Base-by-base conservation (phyloP, 805 yeast species). In the Sugiyamaella valdiviana region DNA sequence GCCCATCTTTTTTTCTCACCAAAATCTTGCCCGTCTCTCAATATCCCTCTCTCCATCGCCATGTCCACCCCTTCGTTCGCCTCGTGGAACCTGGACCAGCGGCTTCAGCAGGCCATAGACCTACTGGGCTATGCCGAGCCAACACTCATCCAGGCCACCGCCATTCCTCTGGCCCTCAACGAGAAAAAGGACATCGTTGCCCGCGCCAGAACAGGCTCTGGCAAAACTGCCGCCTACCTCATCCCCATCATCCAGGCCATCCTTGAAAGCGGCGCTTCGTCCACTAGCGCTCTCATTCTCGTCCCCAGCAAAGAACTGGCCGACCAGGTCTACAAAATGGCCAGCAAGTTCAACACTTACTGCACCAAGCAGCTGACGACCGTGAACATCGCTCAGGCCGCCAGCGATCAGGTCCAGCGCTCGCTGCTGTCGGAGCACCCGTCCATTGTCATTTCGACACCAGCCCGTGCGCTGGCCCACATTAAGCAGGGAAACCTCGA, bases 261-360 rank as follows among this genome's bases (percentile, higher is more conserved):
- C 37, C 70, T 91, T 51, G 69, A 72, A 69, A 50, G 39, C 51
- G 38, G 17, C 19, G 36, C 35, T 32, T 41, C 12, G 26, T 46
- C 36, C 32, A 35, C 39, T 17, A 73, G 76, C 51, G 80, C 86
- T 42, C 77, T 93, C 23, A 76, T 93, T 24, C 69, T 93, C 45
- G 98, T 93, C 14, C 99, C 99, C 15, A 88, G 97, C 0, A 81
- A 90, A 59, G 99, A 93, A 67, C 75, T 93, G 52, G 82, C 96
- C 1, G 82, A 79, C 57, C 99, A 93, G 69, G 96, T 91, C 6
- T 64, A 75, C 23, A 75, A 78, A 50, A 85, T 90, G 56, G 59
- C 88, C 39, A 82, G 78, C 50, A 78, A 83, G 60, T 71, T 93
- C 54, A 74, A 83, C 19, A 67, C 79, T 15, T 89, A 76, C 61